Evolutionary conservation across 129 eudicot genomes (phyloP).

Genomic region (Escallonia herrerae): DNA sequence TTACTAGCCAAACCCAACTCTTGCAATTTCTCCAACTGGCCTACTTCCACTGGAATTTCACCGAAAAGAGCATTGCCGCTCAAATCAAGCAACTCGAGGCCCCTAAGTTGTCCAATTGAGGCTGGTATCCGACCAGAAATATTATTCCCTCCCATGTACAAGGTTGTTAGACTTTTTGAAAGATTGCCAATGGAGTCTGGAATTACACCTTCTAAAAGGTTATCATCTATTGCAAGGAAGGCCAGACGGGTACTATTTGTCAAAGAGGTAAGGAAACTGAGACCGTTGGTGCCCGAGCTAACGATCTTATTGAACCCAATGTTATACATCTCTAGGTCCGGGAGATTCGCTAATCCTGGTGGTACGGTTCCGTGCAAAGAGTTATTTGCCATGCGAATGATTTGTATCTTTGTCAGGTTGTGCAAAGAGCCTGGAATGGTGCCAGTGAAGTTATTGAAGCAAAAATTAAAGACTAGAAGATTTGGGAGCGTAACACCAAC

Average conservation of each 20-base stretch:
- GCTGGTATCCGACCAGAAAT: constrained; percentile 44
- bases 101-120: constrained; percentile 39
- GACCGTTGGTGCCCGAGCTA: constrained; percentile 29
- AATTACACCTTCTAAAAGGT: constrained; percentile 49
- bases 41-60: constrained; percentile 40
- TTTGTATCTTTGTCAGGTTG: constrained; percentile 51
- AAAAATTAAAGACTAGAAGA: constrained; percentile 47
- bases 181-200: constrained; percentile 65
- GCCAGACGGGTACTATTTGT: constrained; percentile 50
- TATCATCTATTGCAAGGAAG: constrained; percentile 53
- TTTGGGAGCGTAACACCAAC: constrained; percentile 49
- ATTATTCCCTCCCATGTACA: constrained; percentile 47
- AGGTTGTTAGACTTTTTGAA: constrained; percentile 36
- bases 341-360: constrained; percentile 62
- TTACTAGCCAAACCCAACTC: constrained; percentile 40
- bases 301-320: constrained; percentile 51
- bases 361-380: constrained; percentile 56
- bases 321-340: constrained; percentile 46
- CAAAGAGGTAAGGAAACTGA: constrained; percentile 41
- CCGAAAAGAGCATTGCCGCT: constrained; percentile 41
- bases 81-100: constrained; percentile 37
- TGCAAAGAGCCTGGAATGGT: constrained; percentile 64
- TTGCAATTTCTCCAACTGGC: constrained; percentile 36
- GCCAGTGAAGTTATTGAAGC: constrained; percentile 67
- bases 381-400: constrained; percentile 51